Evolutionary conservation across 1,284 basidiomycete species (phyloP), one percentile per base, ranked within the genome.

Genomic region (Melampsora larici-populina): DNA sequence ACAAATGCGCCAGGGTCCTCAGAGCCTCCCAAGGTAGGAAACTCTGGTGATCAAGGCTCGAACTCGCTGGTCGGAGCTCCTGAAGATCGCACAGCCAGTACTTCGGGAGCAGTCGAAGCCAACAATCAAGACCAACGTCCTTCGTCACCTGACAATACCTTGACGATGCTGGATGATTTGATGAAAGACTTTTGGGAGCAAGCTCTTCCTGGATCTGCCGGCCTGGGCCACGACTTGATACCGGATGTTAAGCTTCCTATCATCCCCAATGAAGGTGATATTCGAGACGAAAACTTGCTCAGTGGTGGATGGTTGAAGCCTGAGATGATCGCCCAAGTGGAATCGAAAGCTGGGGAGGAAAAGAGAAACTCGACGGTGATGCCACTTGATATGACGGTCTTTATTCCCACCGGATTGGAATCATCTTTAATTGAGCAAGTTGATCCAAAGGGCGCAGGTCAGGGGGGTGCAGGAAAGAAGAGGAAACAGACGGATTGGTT

Each of bases 111-210:
- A 55, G 24, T 55, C 51, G 51, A 55, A 24, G 18, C 18, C 17
- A 55, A 24, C 4, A 2, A 18, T 3, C 17, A 55, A 15, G 17
- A 55, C 51, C 51, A 55, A 55, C 18, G 51, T 55, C 17, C 51
- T 55, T 55, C 51, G 13, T 24, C 51, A 15, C 18, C 51, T 21
- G 67, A 68, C 46, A 48, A 48, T 68, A 63, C 64, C 2, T 51
- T 67, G 31, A n/a, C 46, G 49, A 33, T 51, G 21, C 26, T 76
- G 29, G 73, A 76, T 29, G 73, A 69, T 60, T 64, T 76, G 36
- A 33, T 76, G 51, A 76, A 67, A 60, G 65, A 67, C n/a, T 70
- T 70, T 55, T 67, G 65, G 33, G 67, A 65, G 33, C 64, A 76
- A 31, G 64, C 72, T 17, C 49, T 66, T 11, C 51, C 51, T 9